Conservation (phyloP, 31 red algal genomes). For the Asparagopsis taxiformis region DNA sequence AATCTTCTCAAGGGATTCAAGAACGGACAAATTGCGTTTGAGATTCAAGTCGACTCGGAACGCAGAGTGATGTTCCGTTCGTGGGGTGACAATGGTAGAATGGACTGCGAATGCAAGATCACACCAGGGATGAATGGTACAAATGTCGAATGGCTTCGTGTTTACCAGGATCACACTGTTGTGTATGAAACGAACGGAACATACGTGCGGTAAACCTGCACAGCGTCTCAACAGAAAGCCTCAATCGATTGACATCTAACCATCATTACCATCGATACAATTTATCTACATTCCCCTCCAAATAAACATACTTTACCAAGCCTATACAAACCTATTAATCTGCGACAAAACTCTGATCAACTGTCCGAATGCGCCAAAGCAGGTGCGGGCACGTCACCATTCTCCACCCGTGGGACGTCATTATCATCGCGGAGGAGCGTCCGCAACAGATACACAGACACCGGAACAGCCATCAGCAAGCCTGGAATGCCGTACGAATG, state of each 20-base stretch:
- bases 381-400: neutral
- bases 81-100: conserved; percentile 41
- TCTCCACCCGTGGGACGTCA: neutral
- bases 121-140: conserved; percentile 37
- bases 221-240: neutral
- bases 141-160: conserved; percentile 40
- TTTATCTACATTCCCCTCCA: no score
- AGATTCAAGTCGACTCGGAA: conserved; percentile 48
- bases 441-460: conserved; percentile 87
- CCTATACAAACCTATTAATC: no score
- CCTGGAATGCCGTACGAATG: conserved; percentile 91
- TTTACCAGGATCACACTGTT: conserved; percentile 7
- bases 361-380: neutral
- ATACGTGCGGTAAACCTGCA: neutral
- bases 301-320: no score
- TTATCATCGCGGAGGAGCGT: conserved; percentile 33
- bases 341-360: no score
- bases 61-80: conserved; percentile 68
- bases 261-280: no score
- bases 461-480: conserved; percentile 88
- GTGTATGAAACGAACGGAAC: neutral
- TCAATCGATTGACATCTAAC: no score
- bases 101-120: conserved; percentile 68
- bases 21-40: conserved; percentile 50
- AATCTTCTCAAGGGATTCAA: conserved; percentile 60